Conservation (phyloP, 2,329 filamentous ascomycete genomes). For the Thermothelomyces thermophilus region DNA sequence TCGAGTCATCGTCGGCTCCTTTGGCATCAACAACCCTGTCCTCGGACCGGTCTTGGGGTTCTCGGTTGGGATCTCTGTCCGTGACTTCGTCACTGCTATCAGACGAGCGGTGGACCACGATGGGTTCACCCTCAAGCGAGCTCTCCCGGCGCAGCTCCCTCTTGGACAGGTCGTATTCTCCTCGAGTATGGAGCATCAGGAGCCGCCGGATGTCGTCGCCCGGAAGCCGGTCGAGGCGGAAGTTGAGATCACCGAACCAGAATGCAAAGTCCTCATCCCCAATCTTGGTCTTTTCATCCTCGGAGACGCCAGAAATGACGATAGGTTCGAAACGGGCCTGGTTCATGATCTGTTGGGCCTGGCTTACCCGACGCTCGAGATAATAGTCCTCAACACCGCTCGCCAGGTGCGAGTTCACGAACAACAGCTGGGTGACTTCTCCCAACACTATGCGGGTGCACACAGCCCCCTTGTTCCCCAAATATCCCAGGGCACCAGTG, state of each 20-base stretch:
- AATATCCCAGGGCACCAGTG: conserved; percentile 84
- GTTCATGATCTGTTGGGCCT: conserved; percentile 68
- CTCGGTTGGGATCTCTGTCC: conserved; percentile 29
- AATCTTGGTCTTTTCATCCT: conserved; percentile 62
- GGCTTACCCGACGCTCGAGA: conserved; percentile 83
- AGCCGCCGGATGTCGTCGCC: conserved; percentile 84
- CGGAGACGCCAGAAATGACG: conserved; percentile 54
- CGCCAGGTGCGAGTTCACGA: conserved; percentile 86
- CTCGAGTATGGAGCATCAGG: conserved; percentile 72
- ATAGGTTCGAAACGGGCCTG: conserved; percentile 76
- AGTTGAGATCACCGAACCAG: conserved; percentile 96
- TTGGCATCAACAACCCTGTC: conserved; percentile 15
- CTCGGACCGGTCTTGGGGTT: conserved; percentile 20
- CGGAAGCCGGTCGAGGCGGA: conserved; percentile 79
- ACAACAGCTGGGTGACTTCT: conserved; percentile 81
- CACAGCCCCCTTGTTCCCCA: conserved; percentile 94
- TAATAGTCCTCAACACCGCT: conserved; percentile 74
- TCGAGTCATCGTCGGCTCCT: conserved; percentile 34
- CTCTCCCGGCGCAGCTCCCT: conserved; percentile 30
- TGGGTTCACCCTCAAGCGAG: conserved; percentile 40
- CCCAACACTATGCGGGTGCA: conserved; percentile 76
- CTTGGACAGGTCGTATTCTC: conserved; percentile 61
- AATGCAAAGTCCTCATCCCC: conserved; percentile 91
- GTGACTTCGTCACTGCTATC: conserved; percentile 42
- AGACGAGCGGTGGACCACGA: conserved; percentile 41